These are phyloP conservation scores for Kodamaea kaohsiungensis DNA, from an alignment of 805 yeast species.

Conservation along the genomic window DNA sequence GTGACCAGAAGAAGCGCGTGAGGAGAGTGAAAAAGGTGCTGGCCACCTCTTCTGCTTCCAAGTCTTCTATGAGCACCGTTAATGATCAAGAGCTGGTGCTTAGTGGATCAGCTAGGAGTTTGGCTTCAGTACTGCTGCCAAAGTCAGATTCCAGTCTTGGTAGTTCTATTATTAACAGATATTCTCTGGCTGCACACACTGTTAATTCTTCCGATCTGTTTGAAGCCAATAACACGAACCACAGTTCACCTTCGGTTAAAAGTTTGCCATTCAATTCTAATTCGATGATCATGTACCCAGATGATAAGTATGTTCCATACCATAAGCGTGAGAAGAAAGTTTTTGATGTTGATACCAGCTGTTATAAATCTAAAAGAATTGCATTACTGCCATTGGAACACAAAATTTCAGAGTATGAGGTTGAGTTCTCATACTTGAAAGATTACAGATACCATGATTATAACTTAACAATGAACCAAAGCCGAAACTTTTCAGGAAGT, in stretches of 20 bases:
- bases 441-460: constrained; percentile 8
- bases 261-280: constrained; percentile 8
- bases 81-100: neutral
- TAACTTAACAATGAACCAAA: constrained; percentile 14
- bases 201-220: neutral
- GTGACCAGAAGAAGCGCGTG: constrained; percentile 7
- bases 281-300: constrained; percentile 9
- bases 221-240: neutral
- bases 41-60: neutral
- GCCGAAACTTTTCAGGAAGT: constrained; percentile 7
- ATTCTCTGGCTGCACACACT: neutral
- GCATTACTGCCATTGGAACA: constrained; percentile 12
- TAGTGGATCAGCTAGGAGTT: neutral
- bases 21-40: neutral
- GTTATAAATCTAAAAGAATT: constrained; percentile 10
- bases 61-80: no score
- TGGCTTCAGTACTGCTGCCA: neutral
- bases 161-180: constrained; percentile 5
- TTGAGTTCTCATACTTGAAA: constrained; percentile 6
- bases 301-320: constrained; percentile 11
- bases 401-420: constrained; percentile 16
- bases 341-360: constrained; percentile 12
- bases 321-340: constrained; percentile 13
- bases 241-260: neutral
- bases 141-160: constrained; percentile 2